These are phyloP conservation scores for Coemansia sp. DNA, from an alignment of 192 early-diverging fungal species.

Conservation along the genomic window DNA sequence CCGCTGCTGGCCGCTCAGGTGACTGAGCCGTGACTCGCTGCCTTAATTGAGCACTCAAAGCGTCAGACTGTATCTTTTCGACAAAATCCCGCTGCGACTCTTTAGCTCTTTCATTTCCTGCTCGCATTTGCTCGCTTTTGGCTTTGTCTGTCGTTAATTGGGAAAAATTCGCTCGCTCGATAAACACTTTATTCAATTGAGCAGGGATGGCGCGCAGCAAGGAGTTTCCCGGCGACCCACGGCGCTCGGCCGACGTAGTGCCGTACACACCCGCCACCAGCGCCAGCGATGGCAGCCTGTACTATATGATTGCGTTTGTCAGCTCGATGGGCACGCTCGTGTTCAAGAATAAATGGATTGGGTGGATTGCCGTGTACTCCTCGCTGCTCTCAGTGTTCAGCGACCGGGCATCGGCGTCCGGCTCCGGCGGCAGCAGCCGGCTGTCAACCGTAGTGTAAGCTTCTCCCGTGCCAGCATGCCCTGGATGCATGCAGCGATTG, in stretches of 20 bases:
- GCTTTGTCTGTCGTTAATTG: neutral
- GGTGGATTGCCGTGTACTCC: slow-evolving; percentile 33
- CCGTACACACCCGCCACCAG: slow-evolving; percentile 36
- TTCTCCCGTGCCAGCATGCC: slow-evolving; percentile 36
- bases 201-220: slow-evolving; percentile 22
- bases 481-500: slow-evolving; percentile 34
- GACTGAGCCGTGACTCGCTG: too few species aligned
- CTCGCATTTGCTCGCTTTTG: neutral
- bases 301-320: slow-evolving; percentile 42
- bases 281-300: slow-evolving; percentile 32
- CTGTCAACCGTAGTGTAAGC: slow-evolving; percentile 32
- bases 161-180: too few species aligned
- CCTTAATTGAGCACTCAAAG: too few species aligned
- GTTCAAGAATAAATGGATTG: slow-evolving; percentile 32
- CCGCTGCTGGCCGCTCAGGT: too few species aligned
- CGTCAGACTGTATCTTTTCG: too few species aligned
- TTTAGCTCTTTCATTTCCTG: too few species aligned
- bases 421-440: slow-evolving; percentile 22
- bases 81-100: too few species aligned
- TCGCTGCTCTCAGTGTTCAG: slow-evolving; percentile 38
- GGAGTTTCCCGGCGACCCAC: slow-evolving; percentile 45
- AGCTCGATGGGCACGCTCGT: slow-evolving; percentile 44
- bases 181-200: neutral
- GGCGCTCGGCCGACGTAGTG: slow-evolving; percentile 23
- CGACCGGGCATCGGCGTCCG: slow-evolving; percentile 32